A percentile compares a stretch with the other conserved stretches of the same genome.
phyloP scores from a whole-genome alignment of 176 grass and related monocot genomes.

The Oropetium thomaeum region DNA sequence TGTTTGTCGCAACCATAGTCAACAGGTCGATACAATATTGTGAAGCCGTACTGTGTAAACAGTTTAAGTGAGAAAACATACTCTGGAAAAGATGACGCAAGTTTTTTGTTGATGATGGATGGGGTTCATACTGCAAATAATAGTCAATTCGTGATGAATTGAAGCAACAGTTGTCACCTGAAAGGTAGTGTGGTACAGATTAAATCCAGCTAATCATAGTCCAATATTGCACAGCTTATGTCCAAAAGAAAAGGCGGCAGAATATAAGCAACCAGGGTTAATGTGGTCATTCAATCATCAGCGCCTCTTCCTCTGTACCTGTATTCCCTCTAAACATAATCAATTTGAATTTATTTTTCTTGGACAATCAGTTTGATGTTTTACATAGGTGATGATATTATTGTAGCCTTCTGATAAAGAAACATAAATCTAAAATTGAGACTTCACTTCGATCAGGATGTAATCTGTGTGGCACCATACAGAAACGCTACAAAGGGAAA shows the following conservation, averaged over 20 bases:
- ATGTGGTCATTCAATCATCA: slow-evolving; percentile 13
- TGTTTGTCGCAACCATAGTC: neutral
- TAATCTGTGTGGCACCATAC: neutral
- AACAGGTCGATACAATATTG: neutral
- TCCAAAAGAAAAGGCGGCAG: neutral
- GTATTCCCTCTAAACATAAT: slow-evolving; percentile 4
- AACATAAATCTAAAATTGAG: neutral
- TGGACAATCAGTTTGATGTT: slow-evolving; percentile 12
- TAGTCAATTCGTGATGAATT: slow-evolving; percentile 76
- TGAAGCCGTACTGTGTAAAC: neutral
- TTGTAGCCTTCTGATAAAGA: neutral
- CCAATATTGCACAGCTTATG: slow-evolving; percentile 5
- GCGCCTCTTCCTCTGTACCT: neutral
- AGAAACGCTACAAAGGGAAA: neutral
- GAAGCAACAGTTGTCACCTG: slow-evolving; percentile 96
- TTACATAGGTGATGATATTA: neutral
- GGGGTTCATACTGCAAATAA: slow-evolving; percentile 94
- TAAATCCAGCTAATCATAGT: neutral
- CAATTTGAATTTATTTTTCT: neutral
- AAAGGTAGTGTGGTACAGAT: slow-evolving; percentile 18
- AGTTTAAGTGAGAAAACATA: slow-evolving; percentile 40
- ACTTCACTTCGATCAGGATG: neutral
- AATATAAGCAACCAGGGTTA: slow-evolving; percentile 8
- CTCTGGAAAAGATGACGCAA: slow-evolving; percentile 96
- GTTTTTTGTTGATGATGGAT: slow-evolving; percentile 96